These are phyloP conservation scores for Apiospora marii DNA, from an alignment of 2,329 filamentous ascomycete species.

Conservation along the genomic window DNA sequence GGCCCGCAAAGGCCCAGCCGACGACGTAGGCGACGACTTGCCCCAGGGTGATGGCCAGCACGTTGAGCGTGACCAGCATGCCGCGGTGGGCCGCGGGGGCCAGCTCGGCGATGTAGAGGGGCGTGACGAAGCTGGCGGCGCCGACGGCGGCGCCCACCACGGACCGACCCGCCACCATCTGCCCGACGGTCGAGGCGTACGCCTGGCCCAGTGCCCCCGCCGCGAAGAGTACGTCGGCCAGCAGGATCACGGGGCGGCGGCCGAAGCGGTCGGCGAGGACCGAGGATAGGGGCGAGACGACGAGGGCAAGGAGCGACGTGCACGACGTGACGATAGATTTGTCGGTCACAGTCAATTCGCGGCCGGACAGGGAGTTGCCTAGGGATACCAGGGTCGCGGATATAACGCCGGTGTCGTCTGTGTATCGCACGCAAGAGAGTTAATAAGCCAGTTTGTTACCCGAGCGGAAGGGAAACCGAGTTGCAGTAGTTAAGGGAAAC, in stretches of 20 bases:
- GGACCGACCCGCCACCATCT: constrained; percentile 73
- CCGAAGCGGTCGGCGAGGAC: constrained; percentile 69
- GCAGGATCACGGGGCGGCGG: constrained; percentile 68
- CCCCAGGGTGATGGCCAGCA: constrained; percentile 84
- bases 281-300: constrained; percentile 70
- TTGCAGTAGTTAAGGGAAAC: neutral
- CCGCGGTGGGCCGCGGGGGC: constrained; percentile 80
- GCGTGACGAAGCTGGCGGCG: constrained; percentile 81
- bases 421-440: constrained; percentile 4
- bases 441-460: constrained; percentile 7
- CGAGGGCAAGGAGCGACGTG: constrained; percentile 71
- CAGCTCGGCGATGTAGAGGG: constrained; percentile 88
- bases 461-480: neutral
- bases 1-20: constrained; percentile 76
- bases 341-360: constrained; percentile 66
- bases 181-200: constrained; percentile 59
- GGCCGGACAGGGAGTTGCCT: constrained; percentile 63
- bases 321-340: constrained; percentile 76
- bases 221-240: constrained; percentile 73
- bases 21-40: constrained; percentile 89
- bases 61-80: constrained; percentile 80
- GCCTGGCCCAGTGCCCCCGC: constrained; percentile 73
- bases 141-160: constrained; percentile 78
- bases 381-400: constrained; percentile 73
- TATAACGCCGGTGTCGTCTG: constrained; percentile 74